Evolutionary conservation across 2,329 filamentous ascomycete species (phyloP).

Genomic region (Emmonsiellopsis sp.): DNA sequence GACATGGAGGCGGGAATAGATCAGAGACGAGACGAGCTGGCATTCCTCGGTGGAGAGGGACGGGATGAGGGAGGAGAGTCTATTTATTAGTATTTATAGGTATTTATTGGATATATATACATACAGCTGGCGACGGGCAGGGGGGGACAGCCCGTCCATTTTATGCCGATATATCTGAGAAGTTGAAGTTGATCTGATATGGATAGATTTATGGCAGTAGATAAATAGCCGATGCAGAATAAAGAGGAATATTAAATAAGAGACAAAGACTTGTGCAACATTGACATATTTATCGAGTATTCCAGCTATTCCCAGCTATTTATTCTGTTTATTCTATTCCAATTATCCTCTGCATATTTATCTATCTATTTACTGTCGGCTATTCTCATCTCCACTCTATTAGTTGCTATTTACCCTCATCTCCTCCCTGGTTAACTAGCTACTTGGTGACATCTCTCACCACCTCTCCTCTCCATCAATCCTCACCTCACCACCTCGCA

Average conservation of each 20-base stretch:
- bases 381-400: not conserved
- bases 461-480: not conserved
- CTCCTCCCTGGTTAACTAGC: not conserved
- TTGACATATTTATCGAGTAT: not conserved
- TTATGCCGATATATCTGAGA: too few relatives aligned
- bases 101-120: constrained; percentile 5
- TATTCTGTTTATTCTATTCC: not conserved
- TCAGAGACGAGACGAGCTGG: constrained; percentile 19
- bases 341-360: not conserved
- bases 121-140: constrained; percentile 17
- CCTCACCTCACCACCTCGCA: not conserved
- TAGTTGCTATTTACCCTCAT: not conserved
- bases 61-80: constrained; percentile 16
- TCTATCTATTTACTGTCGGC: not conserved
- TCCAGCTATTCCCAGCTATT: not conserved
- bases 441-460: not conserved
- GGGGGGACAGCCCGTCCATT: constrained; percentile 10
- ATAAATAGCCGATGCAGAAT: too few relatives aligned
- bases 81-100: not conserved
- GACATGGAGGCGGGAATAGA: constrained; percentile 18
- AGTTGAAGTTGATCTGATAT: too few relatives aligned
- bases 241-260: too few relatives aligned
- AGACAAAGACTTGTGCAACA: too few relatives aligned
- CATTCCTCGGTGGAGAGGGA: constrained; percentile 22
- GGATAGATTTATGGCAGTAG: too few relatives aligned